Percentiles rank a stretch among this genome's conserved stretches.
phyloP scores from a whole-genome alignment of 2,329 filamentous ascomycete species.

The Graphilbum ipis-grandicollis region DNA sequence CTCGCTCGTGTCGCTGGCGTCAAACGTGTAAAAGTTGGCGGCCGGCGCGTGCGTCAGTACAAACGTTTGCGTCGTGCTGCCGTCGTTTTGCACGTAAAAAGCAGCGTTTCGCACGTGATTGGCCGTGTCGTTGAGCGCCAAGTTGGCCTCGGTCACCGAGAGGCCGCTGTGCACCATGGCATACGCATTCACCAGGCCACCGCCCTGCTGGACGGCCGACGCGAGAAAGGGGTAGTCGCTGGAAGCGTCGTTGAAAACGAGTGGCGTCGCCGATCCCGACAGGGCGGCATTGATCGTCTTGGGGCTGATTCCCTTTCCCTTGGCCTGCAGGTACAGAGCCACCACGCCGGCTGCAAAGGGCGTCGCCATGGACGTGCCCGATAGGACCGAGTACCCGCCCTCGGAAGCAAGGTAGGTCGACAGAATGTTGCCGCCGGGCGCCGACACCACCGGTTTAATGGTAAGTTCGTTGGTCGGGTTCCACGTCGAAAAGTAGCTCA shows the following conservation, averaged over 20 bases:
- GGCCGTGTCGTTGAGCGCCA: constrained; percentile 46
- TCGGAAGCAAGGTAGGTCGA: constrained; percentile 28
- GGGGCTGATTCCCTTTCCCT: too few species aligned
- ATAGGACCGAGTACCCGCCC: constrained; percentile 28
- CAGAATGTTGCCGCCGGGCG: constrained; percentile 31
- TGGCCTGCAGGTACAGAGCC: constrained; percentile 31
- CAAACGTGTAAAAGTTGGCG: constrained; percentile 34
- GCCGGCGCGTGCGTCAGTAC: constrained; percentile 31
- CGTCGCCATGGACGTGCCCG: constrained; percentile 36
- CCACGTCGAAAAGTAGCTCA: constrained; percentile 23
- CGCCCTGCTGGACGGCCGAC: constrained; percentile 34
- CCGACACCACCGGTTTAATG: constrained; percentile 28
- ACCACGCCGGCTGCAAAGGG: constrained; percentile 27
- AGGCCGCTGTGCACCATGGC: constrained; percentile 38
- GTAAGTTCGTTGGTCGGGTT: constrained; percentile 28
- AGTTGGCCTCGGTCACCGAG: constrained; percentile 32
- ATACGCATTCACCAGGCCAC: constrained; percentile 40
- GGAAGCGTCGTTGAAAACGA: neutral
- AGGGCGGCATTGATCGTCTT: too few species aligned
- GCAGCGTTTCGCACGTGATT: constrained; percentile 14
- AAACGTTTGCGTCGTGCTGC: constrained; percentile 29
- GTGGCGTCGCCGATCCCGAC: neutral
- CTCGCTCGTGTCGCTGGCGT: constrained; percentile 1
- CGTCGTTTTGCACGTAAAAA: constrained; percentile 39
- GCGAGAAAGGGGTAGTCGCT: neutral